phyloP scores from a whole-genome alignment of 176 grass and related monocot genomes.

The Elymus sibiricus region DNA sequence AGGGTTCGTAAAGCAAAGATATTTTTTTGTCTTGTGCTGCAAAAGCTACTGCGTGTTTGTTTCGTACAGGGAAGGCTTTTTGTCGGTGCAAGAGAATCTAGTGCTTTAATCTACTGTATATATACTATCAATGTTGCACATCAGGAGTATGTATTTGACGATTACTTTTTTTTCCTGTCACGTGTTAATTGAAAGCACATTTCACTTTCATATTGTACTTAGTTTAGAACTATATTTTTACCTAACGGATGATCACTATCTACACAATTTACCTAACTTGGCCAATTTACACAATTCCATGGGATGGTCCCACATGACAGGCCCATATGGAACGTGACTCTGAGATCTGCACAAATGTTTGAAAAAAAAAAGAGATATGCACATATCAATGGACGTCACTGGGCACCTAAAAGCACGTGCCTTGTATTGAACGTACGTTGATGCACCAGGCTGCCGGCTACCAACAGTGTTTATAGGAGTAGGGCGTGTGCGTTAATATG shows the following conservation, averaged over 20 bases:
- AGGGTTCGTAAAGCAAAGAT: neutral
- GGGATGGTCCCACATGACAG: neutral
- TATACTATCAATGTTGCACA: neutral
- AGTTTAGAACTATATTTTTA: too few species aligned
- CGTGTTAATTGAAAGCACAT: neutral
- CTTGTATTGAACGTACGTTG: too few species aligned
- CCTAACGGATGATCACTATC: too few species aligned
- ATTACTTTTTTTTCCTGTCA: neutral
- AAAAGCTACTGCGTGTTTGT: slow-evolving; percentile 8
- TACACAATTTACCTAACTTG: neutral
- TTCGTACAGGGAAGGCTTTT: slow-evolving; percentile 1
- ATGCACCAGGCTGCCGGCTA: too few species aligned
- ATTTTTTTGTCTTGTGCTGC: slow-evolving; percentile 21
- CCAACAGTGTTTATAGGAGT: too few species aligned
- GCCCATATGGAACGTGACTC: neutral
- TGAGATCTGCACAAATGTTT: neutral
- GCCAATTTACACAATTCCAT: neutral
- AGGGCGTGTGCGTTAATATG: too few species aligned
- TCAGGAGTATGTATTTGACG: neutral
- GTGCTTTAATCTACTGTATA: neutral
- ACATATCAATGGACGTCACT: neutral
- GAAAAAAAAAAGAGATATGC: neutral
- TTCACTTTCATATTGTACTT: too few species aligned
- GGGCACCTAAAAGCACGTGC: too few species aligned
- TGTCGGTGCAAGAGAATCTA: slow-evolving; percentile 31